A percentile compares a stretch with the other conserved stretches of the same genome.
These are phyloP conservation scores for Gracilariopsis chorda DNA, from an alignment of 23 red algal genomes.

Conservation along the genomic window DNA sequence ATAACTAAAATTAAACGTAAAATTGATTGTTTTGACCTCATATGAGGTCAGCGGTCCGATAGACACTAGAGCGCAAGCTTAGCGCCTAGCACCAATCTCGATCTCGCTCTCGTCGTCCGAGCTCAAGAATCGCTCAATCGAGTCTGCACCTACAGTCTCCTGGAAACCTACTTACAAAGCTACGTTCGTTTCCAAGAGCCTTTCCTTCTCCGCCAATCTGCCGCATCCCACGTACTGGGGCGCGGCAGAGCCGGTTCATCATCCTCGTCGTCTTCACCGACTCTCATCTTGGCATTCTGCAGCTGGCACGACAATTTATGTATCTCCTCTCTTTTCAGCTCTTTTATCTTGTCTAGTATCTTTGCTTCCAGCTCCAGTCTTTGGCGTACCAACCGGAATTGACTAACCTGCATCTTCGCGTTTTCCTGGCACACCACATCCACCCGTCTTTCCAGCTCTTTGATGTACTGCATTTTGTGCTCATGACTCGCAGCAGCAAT, in stretches of 20 bases:
- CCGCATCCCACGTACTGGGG: constrained; percentile 36
- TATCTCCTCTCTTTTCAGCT: constrained; percentile 75
- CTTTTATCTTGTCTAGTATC: constrained; percentile 57
- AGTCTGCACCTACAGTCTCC: too few species aligned
- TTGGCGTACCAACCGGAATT: constrained; percentile 50
- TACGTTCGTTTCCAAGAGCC: neutral
- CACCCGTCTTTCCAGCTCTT: constrained; percentile 89
- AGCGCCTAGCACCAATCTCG: too few species aligned
- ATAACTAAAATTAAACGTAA: too few species aligned
- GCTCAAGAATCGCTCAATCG: too few species aligned
- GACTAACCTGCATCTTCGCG: constrained; percentile 78
- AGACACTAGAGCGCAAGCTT: too few species aligned
- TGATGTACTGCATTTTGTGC: constrained; percentile 79
- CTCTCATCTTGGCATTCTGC: neutral
- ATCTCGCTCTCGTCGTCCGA: too few species aligned
- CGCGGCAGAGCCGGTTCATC: neutral
- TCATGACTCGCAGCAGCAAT: constrained; percentile 92
- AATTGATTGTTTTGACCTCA: too few species aligned
- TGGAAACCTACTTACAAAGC: too few species aligned
- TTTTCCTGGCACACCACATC: constrained; percentile 74
- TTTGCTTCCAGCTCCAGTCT: constrained; percentile 54
- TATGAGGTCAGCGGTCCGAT: too few species aligned
- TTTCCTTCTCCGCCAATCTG: constrained; percentile 8
- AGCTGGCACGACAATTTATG: constrained; percentile 28
- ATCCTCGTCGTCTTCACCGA: neutral